Evolutionary conservation across 495 filamentous ascomycete species (phyloP).

Genomic region (Clavariopsis aquatica): DNA sequence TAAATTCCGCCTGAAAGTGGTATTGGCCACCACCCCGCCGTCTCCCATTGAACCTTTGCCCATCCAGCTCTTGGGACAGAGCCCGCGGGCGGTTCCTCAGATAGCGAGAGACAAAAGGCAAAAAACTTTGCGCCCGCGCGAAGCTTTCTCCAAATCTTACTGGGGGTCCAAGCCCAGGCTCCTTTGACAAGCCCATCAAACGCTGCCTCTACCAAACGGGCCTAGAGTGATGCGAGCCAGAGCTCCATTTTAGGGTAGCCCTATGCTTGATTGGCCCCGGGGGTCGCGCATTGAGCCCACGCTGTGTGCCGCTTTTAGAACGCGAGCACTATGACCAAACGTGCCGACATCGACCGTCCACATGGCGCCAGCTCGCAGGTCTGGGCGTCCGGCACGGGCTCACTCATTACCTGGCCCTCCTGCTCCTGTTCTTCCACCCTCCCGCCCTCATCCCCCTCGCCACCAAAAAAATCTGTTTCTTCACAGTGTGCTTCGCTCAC

Average conservation of each 20-base stretch:
- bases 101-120: neutral
- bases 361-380: constrained; percentile 26
- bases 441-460: neutral
- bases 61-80: neutral
- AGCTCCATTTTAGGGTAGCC: constrained; percentile 8
- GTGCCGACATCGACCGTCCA: constrained; percentile 19
- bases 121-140: neutral
- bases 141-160: neutral
- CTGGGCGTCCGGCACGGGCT: neutral
- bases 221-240: neutral
- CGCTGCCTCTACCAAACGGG: neutral
- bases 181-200: constrained; percentile 15
- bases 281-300: constrained; percentile 15
- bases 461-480: constrained; percentile 2
- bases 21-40: too few relatives aligned
- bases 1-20: too few relatives aligned
- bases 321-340: constrained; percentile 22
- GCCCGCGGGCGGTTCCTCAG: constrained; percentile 13
- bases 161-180: neutral
- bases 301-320: constrained; percentile 33
- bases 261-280: constrained; percentile 11
- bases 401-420: constrained; percentile 12
- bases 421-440: constrained; percentile 1
- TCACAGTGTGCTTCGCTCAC: constrained; percentile 17
- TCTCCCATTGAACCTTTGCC: too few relatives aligned